Evolutionary conservation across 768 basidiomycete species (phyloP).

Genomic region (Candolleomyces efflorescens): DNA sequence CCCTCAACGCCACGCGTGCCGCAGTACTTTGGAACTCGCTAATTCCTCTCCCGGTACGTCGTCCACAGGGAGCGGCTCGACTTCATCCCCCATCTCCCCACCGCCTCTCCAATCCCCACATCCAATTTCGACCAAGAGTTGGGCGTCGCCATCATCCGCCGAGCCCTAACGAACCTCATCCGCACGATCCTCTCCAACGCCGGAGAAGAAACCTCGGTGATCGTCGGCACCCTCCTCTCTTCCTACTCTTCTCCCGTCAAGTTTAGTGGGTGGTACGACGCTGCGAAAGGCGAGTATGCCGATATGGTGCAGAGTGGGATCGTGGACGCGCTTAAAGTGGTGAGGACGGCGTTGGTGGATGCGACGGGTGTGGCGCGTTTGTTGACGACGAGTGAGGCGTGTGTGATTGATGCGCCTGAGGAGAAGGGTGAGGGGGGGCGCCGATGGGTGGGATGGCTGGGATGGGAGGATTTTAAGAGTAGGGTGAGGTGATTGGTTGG

Average conservation of each 20-base stretch:
- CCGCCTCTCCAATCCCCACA: conserved; percentile 67
- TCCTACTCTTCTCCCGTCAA: conserved; percentile 63
- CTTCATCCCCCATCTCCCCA: conserved; percentile 47
- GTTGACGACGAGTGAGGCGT: conserved; percentile 89
- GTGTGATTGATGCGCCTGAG: conserved; percentile 89
- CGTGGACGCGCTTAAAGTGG: conserved; percentile 95
- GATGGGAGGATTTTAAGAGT: conserved; percentile 20
- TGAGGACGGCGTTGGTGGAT: conserved; percentile 88
- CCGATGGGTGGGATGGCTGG: conserved; percentile 29
- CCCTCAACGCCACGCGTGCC: conserved; percentile 95
- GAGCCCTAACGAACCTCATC: conserved; percentile 78
- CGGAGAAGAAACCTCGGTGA: conserved; percentile 90
- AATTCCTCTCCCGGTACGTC: conserved; percentile 50
- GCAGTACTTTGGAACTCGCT: conserved; percentile 78
- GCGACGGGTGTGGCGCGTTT: conserved; percentile 91
- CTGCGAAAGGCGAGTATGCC: conserved; percentile 85
- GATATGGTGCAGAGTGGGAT: conserved; percentile 96
- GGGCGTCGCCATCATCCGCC: conserved; percentile 88
- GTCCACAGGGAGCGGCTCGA: conserved; percentile 40
- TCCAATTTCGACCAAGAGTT: conserved; percentile 97
- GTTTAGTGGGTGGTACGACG: conserved; percentile 88
- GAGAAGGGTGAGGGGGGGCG: conserved; percentile 47
- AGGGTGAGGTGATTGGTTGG: too few species aligned
- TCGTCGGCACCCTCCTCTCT: conserved; percentile 80
- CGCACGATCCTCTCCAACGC: conserved; percentile 92